phyloP scores from a whole-genome alignment of 2,329 filamentous ascomycete species.

The Cercospora sesami region DNA sequence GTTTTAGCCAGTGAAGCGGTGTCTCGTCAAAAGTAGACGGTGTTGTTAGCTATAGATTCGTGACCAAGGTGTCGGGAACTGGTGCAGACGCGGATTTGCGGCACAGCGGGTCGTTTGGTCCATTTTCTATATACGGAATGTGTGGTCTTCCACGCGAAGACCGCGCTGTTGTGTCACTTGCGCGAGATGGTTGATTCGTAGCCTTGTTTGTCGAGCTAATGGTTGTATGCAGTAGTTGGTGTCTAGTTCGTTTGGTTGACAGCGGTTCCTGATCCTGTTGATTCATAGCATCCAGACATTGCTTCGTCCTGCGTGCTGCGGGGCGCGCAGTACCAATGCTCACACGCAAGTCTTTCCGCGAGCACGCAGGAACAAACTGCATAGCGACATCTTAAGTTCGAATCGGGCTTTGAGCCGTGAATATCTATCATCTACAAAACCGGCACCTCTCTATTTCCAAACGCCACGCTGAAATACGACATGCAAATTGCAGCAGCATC shows the following conservation, averaged over 20 bases:
- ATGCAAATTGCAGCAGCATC: background rate
- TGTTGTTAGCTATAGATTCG: background rate
- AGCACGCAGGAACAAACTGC: background rate
- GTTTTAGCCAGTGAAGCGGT: conserved; percentile 6
- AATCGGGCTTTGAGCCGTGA: background rate
- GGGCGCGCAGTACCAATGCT: background rate
- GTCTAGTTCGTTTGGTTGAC: conserved; percentile 9
- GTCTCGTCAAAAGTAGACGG: conserved; percentile 8
- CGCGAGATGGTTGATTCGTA: conserved; percentile 3
- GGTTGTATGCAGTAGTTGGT: conserved; percentile 15
- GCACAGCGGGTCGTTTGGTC: background rate
- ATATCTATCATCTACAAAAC: background rate
- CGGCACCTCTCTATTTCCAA: background rate
- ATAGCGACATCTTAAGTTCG: background rate
- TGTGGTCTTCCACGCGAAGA: conserved; percentile 5
- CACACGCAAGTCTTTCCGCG: background rate
- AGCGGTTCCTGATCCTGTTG: conserved; percentile 1
- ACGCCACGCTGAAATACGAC: conserved; percentile 9
- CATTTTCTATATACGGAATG: background rate
- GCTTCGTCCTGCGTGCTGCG: background rate
- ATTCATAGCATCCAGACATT: background rate
- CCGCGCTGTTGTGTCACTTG: conserved; percentile 1
- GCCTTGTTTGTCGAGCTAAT: conserved; percentile 7
- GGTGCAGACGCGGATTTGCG: background rate
- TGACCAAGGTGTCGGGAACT: background rate